phyloP scores from a whole-genome alignment of 1,284 basidiomycete genomes.

The Boletus subluridellus region DNA sequence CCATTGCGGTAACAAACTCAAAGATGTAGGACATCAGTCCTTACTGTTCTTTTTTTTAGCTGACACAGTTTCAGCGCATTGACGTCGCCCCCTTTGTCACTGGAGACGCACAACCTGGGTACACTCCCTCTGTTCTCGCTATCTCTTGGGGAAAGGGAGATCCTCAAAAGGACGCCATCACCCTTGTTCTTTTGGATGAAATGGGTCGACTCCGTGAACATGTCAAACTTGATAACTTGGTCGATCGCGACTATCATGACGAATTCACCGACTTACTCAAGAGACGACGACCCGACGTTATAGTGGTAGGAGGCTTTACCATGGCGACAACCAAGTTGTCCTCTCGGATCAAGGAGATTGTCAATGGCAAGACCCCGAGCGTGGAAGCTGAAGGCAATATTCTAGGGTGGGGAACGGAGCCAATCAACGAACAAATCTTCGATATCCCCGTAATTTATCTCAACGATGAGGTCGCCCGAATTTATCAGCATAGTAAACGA shows the following conservation, averaged over 20 bases:
- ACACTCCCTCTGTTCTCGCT: slow-evolving; percentile 83
- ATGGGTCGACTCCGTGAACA: slow-evolving; percentile 87
- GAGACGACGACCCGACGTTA: slow-evolving; percentile 81
- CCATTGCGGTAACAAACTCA: slow-evolving; percentile 65
- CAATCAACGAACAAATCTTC: slow-evolving; percentile 43
- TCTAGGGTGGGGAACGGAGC: slow-evolving; percentile 35
- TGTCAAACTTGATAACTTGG: slow-evolving; percentile 84
- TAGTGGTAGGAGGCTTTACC: slow-evolving; percentile 87
- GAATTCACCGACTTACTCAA: slow-evolving; percentile 82
- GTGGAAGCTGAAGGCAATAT: slow-evolving; percentile 28
- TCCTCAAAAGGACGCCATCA: slow-evolving; percentile 85
- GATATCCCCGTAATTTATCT: slow-evolving; percentile 79
- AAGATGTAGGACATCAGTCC: slow-evolving; percentile 53
- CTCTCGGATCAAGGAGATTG: slow-evolving; percentile 57
- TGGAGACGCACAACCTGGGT: slow-evolving; percentile 61
- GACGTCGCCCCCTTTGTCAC: slow-evolving; percentile 74
- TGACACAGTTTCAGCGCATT: slow-evolving; percentile 49
- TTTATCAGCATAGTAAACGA: slow-evolving; percentile 90
- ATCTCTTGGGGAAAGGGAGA: slow-evolving; percentile 95
- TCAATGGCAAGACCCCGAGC: slow-evolving; percentile 31
- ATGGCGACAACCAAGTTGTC: slow-evolving; percentile 77
- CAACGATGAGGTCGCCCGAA: slow-evolving; percentile 88
- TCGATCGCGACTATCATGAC: slow-evolving; percentile 61
- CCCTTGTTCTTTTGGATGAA: slow-evolving; percentile 83
- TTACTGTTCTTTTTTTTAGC: slow-evolving; percentile 9